Percentiles rank a stretch among this genome's conserved stretches.
Conservation (phyloP, 2,329 filamentous ascomycete genomes). For the Diaporthe batatas region DNA sequence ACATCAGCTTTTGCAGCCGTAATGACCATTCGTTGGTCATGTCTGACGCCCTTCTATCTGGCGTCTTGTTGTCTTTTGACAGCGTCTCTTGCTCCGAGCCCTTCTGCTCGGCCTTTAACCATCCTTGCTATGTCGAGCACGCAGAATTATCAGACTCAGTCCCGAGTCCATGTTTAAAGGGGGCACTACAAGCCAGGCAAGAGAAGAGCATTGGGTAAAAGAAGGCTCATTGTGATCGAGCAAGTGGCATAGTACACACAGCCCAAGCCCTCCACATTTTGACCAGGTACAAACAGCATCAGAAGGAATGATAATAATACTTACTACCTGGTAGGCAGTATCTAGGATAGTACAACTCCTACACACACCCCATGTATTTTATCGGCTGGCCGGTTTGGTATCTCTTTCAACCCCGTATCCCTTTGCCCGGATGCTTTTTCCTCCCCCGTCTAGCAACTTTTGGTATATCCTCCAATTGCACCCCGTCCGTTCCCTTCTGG, state of each 20-base stretch:
- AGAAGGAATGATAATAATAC: conserved; percentile 16
- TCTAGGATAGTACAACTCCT: conserved; percentile 6
- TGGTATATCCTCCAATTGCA: conserved; percentile 37
- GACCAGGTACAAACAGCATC: conserved; percentile 5
- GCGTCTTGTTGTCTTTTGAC: background rate
- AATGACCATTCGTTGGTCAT: background rate
- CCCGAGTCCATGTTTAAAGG: too few relatives aligned
- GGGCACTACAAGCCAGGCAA: background rate
- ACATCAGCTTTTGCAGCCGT: background rate
- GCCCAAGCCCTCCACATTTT: background rate
- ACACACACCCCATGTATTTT: background rate
- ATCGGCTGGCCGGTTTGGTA: conserved; percentile 14
- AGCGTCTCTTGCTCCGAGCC: too few relatives aligned
- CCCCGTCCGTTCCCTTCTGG: conserved; percentile 11
- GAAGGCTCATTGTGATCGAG: background rate
- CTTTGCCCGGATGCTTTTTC: background rate
- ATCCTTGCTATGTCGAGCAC: background rate
- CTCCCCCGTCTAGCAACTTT: conserved; percentile 20
- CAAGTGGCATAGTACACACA: conserved; percentile 1
- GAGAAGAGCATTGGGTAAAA: too few relatives aligned
- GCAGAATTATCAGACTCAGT: background rate
- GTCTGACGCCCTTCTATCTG: background rate
- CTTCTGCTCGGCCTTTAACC: too few relatives aligned
- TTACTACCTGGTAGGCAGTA: background rate
- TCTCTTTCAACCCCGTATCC: background rate